These are phyloP conservation scores for Panicum miliaceum DNA, from an alignment of 176 grass and related monocot species.

Conservation along the genomic window DNA sequence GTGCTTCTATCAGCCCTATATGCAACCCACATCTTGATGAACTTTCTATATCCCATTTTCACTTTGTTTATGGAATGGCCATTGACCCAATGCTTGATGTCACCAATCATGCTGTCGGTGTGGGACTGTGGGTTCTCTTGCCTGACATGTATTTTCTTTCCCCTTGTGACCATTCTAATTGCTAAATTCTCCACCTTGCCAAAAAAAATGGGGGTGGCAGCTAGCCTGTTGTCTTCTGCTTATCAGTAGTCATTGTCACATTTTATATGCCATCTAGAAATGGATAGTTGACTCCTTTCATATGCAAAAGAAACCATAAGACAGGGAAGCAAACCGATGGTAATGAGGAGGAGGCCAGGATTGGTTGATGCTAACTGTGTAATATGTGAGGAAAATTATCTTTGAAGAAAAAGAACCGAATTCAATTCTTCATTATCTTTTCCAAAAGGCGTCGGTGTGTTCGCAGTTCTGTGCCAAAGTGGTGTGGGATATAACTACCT, in stretches of 20 bases:
- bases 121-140: slow-evolving; percentile 1
- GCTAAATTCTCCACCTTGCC: background rate
- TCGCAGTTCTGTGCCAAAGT: background rate
- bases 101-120: slow-evolving; percentile 8
- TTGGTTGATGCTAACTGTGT: background rate
- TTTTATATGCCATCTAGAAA: slow-evolving; percentile 1
- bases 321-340: too few species aligned
- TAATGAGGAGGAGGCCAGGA: background rate
- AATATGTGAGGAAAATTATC: background rate
- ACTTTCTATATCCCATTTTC: slow-evolving; percentile 29
- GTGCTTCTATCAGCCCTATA: slow-evolving; percentile 8
- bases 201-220: background rate
- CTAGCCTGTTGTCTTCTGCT: background rate
- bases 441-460: background rate
- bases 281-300: too few species aligned
- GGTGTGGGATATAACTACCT: background rate
- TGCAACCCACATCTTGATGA: background rate
- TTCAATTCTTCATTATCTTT: background rate
- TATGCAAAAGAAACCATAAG: too few species aligned
- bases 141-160: background rate
- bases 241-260: background rate
- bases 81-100: background rate
- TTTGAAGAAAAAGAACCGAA: background rate
- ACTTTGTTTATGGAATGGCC: background rate
- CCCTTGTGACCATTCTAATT: background rate